phyloP scores from a whole-genome alignment of 2,329 filamentous ascomycete species.

The Colletotrichum navitas region DNA sequence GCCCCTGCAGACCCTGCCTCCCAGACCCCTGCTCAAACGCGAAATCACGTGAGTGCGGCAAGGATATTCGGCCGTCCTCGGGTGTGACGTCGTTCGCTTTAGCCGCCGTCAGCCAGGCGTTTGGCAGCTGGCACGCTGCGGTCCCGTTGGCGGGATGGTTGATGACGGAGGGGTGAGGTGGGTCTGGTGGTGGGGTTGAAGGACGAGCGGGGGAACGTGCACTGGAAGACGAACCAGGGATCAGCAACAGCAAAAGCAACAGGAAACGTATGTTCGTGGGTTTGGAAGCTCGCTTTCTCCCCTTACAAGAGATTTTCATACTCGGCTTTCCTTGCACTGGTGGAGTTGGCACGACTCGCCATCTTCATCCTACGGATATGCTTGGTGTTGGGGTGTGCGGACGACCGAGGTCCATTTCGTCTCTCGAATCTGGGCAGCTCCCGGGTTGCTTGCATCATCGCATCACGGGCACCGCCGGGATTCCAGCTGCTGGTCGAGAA shows the following conservation, averaged over 20 bases:
- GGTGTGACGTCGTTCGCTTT: slow-evolving; percentile 32
- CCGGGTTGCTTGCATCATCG: background rate
- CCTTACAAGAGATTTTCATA: background rate
- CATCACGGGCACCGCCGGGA: slow-evolving; percentile 1
- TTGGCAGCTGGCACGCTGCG: slow-evolving; percentile 30
- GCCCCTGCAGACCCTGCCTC: slow-evolving; percentile 31
- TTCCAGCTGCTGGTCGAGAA: background rate
- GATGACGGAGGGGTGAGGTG: background rate
- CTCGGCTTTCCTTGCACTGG: background rate
- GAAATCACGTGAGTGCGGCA: slow-evolving; percentile 32
- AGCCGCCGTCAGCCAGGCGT: slow-evolving; percentile 29
- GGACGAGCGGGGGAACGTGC: background rate
- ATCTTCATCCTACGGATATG: background rate
- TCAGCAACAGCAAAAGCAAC: background rate
- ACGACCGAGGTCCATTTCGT: slow-evolving; percentile 12
- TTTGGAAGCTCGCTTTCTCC: background rate
- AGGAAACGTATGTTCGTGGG: background rate
- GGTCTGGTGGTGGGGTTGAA: background rate
- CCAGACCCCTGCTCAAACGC: slow-evolving; percentile 26
- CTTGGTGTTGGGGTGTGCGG: background rate
- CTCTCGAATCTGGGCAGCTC: background rate
- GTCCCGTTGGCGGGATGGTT: slow-evolving; percentile 3
- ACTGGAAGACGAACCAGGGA: background rate
- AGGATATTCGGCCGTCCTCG: background rate
- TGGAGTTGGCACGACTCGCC: slow-evolving; percentile 4